Evolutionary conservation across 139 green algal species (phyloP).

Genomic region (Micractinium conductrix): DNA sequence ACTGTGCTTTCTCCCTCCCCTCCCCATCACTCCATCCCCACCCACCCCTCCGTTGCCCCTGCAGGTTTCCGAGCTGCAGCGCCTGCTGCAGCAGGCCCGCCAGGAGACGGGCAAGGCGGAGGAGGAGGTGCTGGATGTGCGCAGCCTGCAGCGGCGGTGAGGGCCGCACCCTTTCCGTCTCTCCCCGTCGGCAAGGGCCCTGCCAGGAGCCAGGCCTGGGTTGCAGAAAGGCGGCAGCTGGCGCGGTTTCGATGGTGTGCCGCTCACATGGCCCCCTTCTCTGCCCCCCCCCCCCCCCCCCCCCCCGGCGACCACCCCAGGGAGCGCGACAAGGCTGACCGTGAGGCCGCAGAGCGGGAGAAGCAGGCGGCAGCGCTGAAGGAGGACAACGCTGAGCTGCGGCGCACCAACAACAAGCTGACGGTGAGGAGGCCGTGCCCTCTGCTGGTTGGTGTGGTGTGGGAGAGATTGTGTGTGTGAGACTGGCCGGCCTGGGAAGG

Average conservation of each 20-base stretch:
- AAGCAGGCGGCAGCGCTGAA: background rate
- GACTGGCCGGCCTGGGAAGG: too few relatives aligned
- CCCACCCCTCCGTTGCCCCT: background rate
- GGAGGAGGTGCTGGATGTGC: background rate
- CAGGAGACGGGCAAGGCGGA: background rate
- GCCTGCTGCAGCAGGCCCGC: background rate
- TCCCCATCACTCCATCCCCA: background rate
- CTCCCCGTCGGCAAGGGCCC: background rate
- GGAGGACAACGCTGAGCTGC: background rate
- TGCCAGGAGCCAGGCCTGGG: too few relatives aligned
- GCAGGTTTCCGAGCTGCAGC: conserved; percentile 12
- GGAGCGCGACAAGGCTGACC: background rate
- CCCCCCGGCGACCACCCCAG: background rate
- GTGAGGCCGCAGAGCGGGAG: background rate
- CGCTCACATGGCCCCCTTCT: background rate
- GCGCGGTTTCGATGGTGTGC: too few relatives aligned
- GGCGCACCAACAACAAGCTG: background rate
- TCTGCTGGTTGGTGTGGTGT: background rate
- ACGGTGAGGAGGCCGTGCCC: background rate
- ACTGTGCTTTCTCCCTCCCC: background rate
- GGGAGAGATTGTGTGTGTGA: background rate
- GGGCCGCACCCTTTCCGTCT: background rate
- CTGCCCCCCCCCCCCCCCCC: background rate
- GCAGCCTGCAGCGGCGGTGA: conserved; percentile 12
- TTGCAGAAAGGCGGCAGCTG: too few relatives aligned